Evolutionary conservation across 495 filamentous ascomycete genomes (phyloP).

Genomic region (Talaromyces proteolyticus): DNA sequence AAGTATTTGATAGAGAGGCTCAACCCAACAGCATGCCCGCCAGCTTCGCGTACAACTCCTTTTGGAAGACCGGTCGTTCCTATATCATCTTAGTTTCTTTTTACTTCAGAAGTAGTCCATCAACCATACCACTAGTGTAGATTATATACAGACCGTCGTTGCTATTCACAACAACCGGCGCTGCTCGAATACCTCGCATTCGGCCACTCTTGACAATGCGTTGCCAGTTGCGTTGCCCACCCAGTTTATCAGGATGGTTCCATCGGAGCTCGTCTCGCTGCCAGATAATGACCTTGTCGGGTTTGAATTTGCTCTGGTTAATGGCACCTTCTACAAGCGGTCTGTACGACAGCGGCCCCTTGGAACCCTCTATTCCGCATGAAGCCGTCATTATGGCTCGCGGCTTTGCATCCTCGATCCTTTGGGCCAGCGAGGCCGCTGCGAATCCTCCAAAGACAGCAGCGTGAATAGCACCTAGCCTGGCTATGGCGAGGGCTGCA

Average conservation of each 20-base stretch:
- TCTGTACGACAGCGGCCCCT: slow-evolving; percentile 66
- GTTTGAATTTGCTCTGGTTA: slow-evolving; percentile 52
- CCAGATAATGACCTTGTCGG: slow-evolving; percentile 67
- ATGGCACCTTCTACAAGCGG: slow-evolving; percentile 67
- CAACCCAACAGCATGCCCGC: slow-evolving; percentile 83
- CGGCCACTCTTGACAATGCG: slow-evolving; percentile 61
- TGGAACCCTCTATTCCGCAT: slow-evolving; percentile 85
- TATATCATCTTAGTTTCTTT: slow-evolving; percentile 4
- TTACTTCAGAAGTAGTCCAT: too few species aligned
- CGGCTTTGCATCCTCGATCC: slow-evolving; percentile 78
- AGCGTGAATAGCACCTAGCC: slow-evolving; percentile 82
- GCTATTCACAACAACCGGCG: slow-evolving; percentile 69
- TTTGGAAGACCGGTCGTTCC: slow-evolving; percentile 87
- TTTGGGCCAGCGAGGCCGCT: slow-evolving; percentile 71
- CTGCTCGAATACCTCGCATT: slow-evolving; percentile 57
- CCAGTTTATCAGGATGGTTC: slow-evolving; percentile 55
- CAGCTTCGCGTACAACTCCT: slow-evolving; percentile 78
- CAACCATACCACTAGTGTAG: slow-evolving; percentile 63
- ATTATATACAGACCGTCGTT: slow-evolving; percentile 84
- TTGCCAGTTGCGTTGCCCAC: slow-evolving; percentile 75
- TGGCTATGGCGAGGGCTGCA: slow-evolving; percentile 73
- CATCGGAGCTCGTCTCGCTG: slow-evolving; percentile 70
- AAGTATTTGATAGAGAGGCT: slow-evolving; percentile 71
- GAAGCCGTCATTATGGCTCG: slow-evolving; percentile 78
- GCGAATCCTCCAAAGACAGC: slow-evolving; percentile 94